Evolutionary conservation across 179 eudicot genomes (phyloP).

Genomic region (Dionaea muscipula): DNA sequence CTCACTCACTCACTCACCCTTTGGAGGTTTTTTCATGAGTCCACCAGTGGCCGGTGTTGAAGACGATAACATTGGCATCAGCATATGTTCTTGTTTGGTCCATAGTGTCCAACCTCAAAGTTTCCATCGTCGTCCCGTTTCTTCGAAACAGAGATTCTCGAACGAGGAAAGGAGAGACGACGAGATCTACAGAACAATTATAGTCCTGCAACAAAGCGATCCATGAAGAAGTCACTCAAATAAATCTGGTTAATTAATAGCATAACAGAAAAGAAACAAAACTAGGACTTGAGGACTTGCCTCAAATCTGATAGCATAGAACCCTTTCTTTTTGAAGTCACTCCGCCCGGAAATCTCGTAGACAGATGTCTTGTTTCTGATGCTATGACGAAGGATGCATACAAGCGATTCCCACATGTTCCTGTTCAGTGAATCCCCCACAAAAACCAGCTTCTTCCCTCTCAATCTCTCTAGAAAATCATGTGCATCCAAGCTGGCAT

Average conservation of each 20-base stretch:
- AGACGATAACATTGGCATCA: neutral
- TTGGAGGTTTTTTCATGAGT: neutral
- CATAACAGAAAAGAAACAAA: too few species aligned
- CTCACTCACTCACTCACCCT: neutral
- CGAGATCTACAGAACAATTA: too few species aligned
- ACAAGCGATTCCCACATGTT: slow-evolving; percentile 95
- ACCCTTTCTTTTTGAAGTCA: slow-evolving; percentile 43
- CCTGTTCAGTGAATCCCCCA: slow-evolving; percentile 87
- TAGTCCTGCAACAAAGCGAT: too few species aligned
- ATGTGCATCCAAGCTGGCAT: slow-evolving; percentile 50
- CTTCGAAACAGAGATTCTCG: too few species aligned
- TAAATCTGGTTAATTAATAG: too few species aligned
- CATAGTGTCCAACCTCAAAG: too few species aligned
- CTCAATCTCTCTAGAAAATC: slow-evolving; percentile 57
- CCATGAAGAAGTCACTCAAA: too few species aligned
- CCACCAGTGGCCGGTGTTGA: slow-evolving; percentile 3
- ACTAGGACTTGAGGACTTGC: slow-evolving; percentile 20
- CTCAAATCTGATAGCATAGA: slow-evolving; percentile 46
- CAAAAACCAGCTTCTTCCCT: slow-evolving; percentile 70
- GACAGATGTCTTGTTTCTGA: slow-evolving; percentile 46
- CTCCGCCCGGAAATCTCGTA: slow-evolving; percentile 55
- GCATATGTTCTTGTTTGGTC: too few species aligned
- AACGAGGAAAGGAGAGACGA: too few species aligned
- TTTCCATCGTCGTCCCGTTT: too few species aligned
- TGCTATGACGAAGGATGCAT: slow-evolving; percentile 61